Conservation (phyloP, 768 basidiomycete species). For the Pseudohyphozyma bogoriensis region DNA sequence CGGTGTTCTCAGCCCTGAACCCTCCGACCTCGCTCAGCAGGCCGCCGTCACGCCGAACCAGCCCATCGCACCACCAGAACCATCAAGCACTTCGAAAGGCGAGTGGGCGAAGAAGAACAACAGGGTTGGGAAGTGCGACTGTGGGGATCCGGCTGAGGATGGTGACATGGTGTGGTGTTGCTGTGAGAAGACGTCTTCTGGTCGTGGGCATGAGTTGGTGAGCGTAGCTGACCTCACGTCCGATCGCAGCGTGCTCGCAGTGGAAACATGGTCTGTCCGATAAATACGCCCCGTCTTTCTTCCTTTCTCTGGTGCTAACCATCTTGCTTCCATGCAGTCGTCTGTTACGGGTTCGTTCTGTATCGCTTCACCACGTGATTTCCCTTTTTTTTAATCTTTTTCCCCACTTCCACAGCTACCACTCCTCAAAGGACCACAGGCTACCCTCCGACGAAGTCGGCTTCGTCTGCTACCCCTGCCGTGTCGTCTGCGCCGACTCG, state of each 20-base stretch:
- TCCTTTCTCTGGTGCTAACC: not conserved
- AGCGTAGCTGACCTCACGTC: not conserved
- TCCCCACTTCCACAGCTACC: conserved; percentile 4
- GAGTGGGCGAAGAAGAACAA: not conserved
- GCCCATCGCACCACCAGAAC: not conserved
- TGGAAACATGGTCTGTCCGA: conserved; percentile 15
- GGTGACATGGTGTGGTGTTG: conserved; percentile 19
- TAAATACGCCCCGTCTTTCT: not conserved
- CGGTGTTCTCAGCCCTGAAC: not conserved
- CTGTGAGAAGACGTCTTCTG: not conserved
- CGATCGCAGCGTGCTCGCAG: conserved; percentile 9
- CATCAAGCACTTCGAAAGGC: no score
- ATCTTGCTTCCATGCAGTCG: no score
- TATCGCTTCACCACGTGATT: no score
- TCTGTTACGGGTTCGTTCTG: not conserved
- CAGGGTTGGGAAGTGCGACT: no score
- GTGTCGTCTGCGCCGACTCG: not conserved
- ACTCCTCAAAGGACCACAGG: not conserved
- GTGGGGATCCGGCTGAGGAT: conserved; percentile 11
- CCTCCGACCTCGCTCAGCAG: not conserved
- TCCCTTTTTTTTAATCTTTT: no score
- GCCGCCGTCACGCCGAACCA: not conserved
- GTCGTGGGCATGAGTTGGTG: no score
- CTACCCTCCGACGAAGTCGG: conserved; percentile 7
- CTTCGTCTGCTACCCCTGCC: conserved; percentile 25